Percentiles rank a stretch among this genome's conserved stretches.
Evolutionary conservation across 306 rosid species (phyloP).

Genomic region (Urtica urens): DNA sequence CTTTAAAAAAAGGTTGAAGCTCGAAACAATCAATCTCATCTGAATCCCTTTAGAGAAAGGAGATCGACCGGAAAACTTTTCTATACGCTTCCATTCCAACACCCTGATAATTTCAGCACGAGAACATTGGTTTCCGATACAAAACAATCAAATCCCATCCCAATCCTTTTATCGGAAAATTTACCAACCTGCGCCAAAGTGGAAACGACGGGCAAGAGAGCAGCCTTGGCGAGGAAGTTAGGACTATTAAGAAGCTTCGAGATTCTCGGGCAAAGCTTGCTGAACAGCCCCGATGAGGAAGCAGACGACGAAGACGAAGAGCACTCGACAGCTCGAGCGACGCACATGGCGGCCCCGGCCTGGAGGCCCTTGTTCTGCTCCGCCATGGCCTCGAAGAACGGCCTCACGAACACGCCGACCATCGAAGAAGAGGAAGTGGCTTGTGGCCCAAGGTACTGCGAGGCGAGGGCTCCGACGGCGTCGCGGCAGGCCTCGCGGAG

Average conservation of each 20-base stretch:
- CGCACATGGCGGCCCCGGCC: slow-evolving; percentile 76
- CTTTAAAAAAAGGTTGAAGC: too few relatives aligned
- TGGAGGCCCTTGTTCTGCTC: slow-evolving; percentile 85
- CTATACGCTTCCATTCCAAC: not conserved
- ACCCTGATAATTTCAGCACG: not conserved
- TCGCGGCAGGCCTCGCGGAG: slow-evolving; percentile 79
- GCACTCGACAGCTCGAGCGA: slow-evolving; percentile 80
- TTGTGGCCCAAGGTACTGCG: slow-evolving; percentile 42
- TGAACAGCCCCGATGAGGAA: too few relatives aligned
- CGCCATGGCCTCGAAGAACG: slow-evolving; percentile 86
- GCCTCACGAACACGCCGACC: slow-evolving; percentile 78
- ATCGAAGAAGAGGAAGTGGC: slow-evolving; percentile 38
- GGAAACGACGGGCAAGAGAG: slow-evolving; percentile 70
- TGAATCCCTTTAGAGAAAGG: too few relatives aligned
- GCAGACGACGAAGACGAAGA: slow-evolving; percentile 39
- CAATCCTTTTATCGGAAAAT: slow-evolving; percentile 1
- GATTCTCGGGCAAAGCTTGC: slow-evolving; percentile 91
- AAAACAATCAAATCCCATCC: not conserved
- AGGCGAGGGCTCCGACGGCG: slow-evolving; percentile 50
- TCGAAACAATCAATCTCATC: too few relatives aligned
- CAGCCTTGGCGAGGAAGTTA: slow-evolving; percentile 66
- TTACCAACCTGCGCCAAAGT: slow-evolving; percentile 89
- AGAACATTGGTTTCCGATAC: not conserved
- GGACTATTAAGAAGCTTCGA: slow-evolving; percentile 71
- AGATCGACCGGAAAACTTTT: too few relatives aligned